phyloP scores from a whole-genome alignment of 371 early-diverging fungal genomes.

The Mucor racemosus region DNA sequence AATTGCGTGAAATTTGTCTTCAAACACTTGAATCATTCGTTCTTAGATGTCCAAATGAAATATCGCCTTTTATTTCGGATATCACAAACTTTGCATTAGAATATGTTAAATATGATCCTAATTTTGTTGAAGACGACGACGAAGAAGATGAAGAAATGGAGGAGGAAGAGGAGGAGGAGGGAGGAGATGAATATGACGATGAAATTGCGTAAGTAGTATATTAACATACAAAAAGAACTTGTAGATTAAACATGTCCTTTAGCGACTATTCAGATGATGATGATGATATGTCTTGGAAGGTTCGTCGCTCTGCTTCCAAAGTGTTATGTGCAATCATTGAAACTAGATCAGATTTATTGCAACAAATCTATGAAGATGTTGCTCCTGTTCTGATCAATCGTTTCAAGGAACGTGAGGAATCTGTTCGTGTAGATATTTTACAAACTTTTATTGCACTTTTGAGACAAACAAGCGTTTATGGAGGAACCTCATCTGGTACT shows the following conservation, averaged over 20 bases:
- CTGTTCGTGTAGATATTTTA: constrained; percentile 86
- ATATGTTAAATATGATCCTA: constrained; percentile 87
- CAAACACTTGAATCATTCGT: constrained; percentile 87
- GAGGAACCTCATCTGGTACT: constrained; percentile 23
- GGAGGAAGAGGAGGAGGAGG: constrained; percentile 68
- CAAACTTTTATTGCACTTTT: constrained; percentile 77
- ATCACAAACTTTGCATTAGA: constrained; percentile 69
- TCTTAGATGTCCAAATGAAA: constrained; percentile 77
- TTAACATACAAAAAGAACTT: not conserved
- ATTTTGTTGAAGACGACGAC: constrained; percentile 84
- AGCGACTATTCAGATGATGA: constrained; percentile 78
- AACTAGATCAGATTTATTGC: constrained; percentile 71
- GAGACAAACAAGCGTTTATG: constrained; percentile 71
- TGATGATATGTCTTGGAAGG: constrained; percentile 91
- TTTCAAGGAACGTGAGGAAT: constrained; percentile 92
- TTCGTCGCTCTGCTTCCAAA: constrained; percentile 86
- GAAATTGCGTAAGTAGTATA: constrained; percentile 55
- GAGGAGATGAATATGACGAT: constrained; percentile 79
- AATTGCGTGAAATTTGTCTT: constrained; percentile 84
- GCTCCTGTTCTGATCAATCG: constrained; percentile 77
- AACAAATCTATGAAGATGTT: constrained; percentile 66
- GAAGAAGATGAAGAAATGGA: constrained; percentile 48
- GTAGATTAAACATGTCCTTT: not conserved
- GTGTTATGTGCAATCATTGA: constrained; percentile 79
- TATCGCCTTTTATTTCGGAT: constrained; percentile 62